Percentiles rank a stretch among this genome's conserved stretches.
phyloP scores from a whole-genome alignment of 352 stramenopile species.

The Globisporangium splendens region DNA sequence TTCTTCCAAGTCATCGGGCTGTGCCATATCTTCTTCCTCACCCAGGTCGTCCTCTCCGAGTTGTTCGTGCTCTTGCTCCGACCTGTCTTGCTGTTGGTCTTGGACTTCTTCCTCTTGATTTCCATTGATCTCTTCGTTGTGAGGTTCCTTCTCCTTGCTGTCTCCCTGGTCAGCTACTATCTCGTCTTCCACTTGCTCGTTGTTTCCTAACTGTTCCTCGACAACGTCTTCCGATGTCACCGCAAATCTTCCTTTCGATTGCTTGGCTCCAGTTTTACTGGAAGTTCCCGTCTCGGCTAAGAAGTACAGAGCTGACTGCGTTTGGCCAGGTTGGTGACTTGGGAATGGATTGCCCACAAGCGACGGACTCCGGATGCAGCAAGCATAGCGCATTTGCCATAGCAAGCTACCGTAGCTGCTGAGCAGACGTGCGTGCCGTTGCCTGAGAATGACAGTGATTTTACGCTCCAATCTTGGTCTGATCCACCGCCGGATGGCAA shows the following conservation, averaged over 20 bases:
- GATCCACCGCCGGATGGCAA: conserved; percentile 46
- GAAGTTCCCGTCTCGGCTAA: conserved; percentile 22
- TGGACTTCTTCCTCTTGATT: conserved; percentile 13
- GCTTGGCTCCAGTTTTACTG: conserved; percentile 4
- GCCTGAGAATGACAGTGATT: conserved; percentile 38
- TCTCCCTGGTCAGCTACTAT: conserved; percentile 1
- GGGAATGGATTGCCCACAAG: conserved; percentile 40
- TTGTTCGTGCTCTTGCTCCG: conserved; percentile 7
- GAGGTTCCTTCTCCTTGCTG: conserved; percentile 1
- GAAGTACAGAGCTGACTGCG: conserved; percentile 36
- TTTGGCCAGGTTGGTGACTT: conserved; percentile 18
- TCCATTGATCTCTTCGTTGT: conserved; percentile 7
- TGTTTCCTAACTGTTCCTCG: neutral
- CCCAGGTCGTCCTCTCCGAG: neutral
- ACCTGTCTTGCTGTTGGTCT: conserved; percentile 7
- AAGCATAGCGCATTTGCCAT: conserved; percentile 35
- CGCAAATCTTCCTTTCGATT: neutral
- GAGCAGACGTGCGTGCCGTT: conserved; percentile 42
- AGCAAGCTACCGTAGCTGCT: neutral
- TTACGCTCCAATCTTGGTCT: conserved; percentile 36
- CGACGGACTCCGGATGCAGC: conserved; percentile 17
- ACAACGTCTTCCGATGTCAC: no score
- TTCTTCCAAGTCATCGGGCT: no score
- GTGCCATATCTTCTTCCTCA: neutral
- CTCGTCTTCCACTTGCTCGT: conserved; percentile 5